A percentile compares a stretch with the other conserved stretches of the same genome.
Conservation (phyloP, 306 rosid species). For the Quercus berberidifolia region DNA sequence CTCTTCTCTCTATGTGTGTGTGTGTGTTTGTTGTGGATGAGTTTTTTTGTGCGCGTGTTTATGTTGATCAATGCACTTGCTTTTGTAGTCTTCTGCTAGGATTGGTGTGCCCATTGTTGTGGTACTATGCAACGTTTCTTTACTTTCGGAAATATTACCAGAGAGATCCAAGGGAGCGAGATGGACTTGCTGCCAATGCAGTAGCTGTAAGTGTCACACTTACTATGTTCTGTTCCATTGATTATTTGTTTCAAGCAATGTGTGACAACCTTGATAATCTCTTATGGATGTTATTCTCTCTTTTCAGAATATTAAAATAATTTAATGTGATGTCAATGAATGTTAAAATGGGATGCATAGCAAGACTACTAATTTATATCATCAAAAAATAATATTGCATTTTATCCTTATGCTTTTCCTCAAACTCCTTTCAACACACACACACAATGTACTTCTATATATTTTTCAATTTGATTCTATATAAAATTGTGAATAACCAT, state of each 20-base stretch:
- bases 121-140: slow-evolving; percentile 81
- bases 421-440: background rate
- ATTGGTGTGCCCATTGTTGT: slow-evolving; percentile 70
- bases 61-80: background rate
- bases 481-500: background rate
- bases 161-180: slow-evolving; percentile 94
- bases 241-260: background rate
- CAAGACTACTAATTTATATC: no score
- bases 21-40: background rate
- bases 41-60: no score
- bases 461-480: background rate
- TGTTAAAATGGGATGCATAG: no score
- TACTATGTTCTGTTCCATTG: background rate
- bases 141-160: slow-evolving; percentile 71
- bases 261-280: background rate
- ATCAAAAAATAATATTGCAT: background rate
- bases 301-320: background rate
- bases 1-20: background rate
- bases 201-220: slow-evolving; percentile 55
- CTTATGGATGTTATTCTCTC: background rate
- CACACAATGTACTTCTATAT: background rate
- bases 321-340: no score
- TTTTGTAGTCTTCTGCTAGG: slow-evolving; percentile 75
- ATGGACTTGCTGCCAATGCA: slow-evolving; percentile 90
- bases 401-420: background rate